Evolutionary conservation across 2,329 filamentous ascomycete species (phyloP).

Genomic region (Aspergillus candidus): DNA sequence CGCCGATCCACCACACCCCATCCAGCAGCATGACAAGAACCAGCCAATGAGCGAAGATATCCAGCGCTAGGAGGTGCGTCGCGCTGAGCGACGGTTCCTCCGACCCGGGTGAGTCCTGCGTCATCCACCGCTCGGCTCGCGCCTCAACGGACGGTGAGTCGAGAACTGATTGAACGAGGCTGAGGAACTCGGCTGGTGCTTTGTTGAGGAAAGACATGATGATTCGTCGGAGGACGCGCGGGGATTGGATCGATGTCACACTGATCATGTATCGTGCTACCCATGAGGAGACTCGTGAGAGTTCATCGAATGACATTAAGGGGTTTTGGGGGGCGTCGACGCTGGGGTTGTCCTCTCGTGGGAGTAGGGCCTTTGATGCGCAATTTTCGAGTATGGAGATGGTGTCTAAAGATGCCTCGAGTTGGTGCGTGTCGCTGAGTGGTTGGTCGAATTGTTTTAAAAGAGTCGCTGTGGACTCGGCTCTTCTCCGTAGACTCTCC

Average conservation of each 20-base stretch:
- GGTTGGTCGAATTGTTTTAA: slow-evolving; percentile 1
- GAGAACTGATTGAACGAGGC: slow-evolving; percentile 30
- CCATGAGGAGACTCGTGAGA: slow-evolving; percentile 30
- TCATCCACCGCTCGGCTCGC: slow-evolving; percentile 1
- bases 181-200: slow-evolving; percentile 29
- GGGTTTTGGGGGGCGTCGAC: not conserved
- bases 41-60: slow-evolving; percentile 30
- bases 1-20: slow-evolving; percentile 32
- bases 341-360: not conserved
- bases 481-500: slow-evolving; percentile 7
- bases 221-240: slow-evolving; percentile 29
- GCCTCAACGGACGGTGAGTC: slow-evolving; percentile 5
- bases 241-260: slow-evolving; percentile 28
- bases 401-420: slow-evolving; percentile 13
- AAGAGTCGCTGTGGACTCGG: slow-evolving; percentile 4
- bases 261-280: slow-evolving; percentile 32
- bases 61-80: slow-evolving; percentile 16
- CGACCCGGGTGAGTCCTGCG: not conserved
- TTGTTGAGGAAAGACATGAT: slow-evolving; percentile 41
- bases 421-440: not conserved
- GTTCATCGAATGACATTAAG: not conserved
- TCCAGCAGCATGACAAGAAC: slow-evolving; percentile 26
- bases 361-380: slow-evolving; percentile 15
- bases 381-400: slow-evolving; percentile 17
- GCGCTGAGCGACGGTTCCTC: slow-evolving; percentile 3